Evolutionary conservation across 2,329 filamentous ascomycete genomes (phyloP).

Genomic region (Raffaelea arxii): DNA sequence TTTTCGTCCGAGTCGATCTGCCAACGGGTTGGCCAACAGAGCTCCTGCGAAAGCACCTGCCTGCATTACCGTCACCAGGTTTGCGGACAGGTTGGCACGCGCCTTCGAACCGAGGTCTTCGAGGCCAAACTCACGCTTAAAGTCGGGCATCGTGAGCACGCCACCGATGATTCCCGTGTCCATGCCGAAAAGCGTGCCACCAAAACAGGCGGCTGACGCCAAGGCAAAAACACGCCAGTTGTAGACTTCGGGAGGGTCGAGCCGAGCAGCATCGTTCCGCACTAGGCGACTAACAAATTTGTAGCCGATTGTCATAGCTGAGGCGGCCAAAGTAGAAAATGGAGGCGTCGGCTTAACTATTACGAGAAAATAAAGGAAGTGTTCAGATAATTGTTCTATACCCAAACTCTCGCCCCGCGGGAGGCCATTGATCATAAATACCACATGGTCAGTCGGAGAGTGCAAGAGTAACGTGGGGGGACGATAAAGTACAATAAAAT

Average conservation of each 20-base stretch:
- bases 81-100: conserved; percentile 14
- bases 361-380: no score
- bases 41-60: conserved; percentile 16
- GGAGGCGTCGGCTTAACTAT: no score
- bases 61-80: conserved; percentile 17
- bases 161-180: conserved; percentile 19
- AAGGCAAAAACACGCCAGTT: conserved; percentile 58
- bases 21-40: conserved; percentile 15
- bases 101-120: conserved; percentile 17
- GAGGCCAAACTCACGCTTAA: conserved; percentile 39
- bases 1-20: conserved; percentile 22
- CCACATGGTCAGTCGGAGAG: no score
- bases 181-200: conserved; percentile 17
- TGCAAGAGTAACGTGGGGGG: no score
- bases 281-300: conserved; percentile 21
- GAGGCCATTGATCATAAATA: no score
- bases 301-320: conserved; percentile 6
- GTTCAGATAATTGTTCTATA: no score
- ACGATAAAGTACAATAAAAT: not conserved
- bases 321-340: not conserved
- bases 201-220: conserved; percentile 37
- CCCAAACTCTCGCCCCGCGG: no score
- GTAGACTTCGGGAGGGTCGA: conserved; percentile 58
- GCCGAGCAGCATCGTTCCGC: conserved; percentile 50
- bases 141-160: conserved; percentile 16